phyloP scores from a whole-genome alignment of 2,329 filamentous ascomycete species.

The Arthrobotrys musiformis region DNA sequence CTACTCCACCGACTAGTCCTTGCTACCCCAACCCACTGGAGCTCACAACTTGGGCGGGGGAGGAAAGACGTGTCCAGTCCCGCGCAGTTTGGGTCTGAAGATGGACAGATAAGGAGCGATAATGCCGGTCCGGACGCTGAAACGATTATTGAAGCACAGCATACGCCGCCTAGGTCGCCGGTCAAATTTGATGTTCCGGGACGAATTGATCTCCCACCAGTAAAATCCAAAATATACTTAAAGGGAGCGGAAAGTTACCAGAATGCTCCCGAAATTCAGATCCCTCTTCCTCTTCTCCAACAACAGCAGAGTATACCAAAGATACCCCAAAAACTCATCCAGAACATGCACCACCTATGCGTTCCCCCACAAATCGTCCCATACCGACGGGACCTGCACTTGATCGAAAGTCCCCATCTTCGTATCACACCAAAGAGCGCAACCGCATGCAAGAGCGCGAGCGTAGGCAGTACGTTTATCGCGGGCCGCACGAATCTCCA shows the following conservation, averaged over 20 bases:
- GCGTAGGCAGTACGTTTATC: background rate
- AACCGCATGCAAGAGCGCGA: background rate
- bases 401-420: background rate
- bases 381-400: background rate
- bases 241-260: background rate
- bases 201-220: background rate
- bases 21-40: constrained; percentile 1
- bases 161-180: background rate
- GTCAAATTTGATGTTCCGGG: constrained; percentile 2
- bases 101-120: background rate
- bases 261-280: background rate
- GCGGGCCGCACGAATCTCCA: background rate
- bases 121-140: background rate
- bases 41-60: background rate
- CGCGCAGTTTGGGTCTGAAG: background rate
- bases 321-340: background rate
- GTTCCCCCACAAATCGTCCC: background rate
- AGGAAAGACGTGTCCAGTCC: too few relatives aligned
- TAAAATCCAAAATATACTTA: background rate
- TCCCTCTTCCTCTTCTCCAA: background rate
- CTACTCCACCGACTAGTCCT: constrained; percentile 37
- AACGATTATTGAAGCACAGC: background rate
- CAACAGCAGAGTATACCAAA: too few relatives aligned
- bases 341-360: background rate
- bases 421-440: background rate